Evolutionary conservation across 2,329 filamentous ascomycete genomes (phyloP).

Genomic region (Madurella mycetomatis): DNA sequence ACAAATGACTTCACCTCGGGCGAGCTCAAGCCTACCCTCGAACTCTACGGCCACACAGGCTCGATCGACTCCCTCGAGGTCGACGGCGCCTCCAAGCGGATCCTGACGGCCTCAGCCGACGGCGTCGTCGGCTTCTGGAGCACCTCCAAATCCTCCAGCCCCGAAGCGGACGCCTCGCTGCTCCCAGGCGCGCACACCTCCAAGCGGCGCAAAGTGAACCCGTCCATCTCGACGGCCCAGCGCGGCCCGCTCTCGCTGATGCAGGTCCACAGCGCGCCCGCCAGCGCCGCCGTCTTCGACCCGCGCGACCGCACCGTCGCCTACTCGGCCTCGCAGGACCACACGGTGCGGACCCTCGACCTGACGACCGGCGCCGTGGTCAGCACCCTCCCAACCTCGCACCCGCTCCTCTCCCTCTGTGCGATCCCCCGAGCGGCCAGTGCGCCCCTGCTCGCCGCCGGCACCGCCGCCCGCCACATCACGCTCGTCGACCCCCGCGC

Average conservation of each 20-base stretch:
- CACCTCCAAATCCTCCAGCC: slow-evolving; percentile 69
- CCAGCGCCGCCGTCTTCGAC: slow-evolving; percentile 80
- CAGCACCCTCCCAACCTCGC: slow-evolving; percentile 75
- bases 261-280: slow-evolving; percentile 65
- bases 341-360: slow-evolving; percentile 86
- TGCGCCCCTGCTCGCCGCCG: slow-evolving; percentile 57
- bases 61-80: slow-evolving; percentile 69
- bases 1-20: slow-evolving; percentile 55
- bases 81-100: slow-evolving; percentile 61
- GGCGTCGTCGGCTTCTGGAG: slow-evolving; percentile 86
- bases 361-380: slow-evolving; percentile 75
- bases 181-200: slow-evolving; percentile 63
- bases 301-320: slow-evolving; percentile 79
- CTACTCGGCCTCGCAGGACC: slow-evolving; percentile 88
- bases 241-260: slow-evolving; percentile 76
- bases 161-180: slow-evolving; percentile 64
- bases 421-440: slow-evolving; percentile 65
- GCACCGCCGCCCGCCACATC: slow-evolving; percentile 80
- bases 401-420: slow-evolving; percentile 74
- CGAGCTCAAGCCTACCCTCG: slow-evolving; percentile 66
- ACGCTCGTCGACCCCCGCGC: slow-evolving; percentile 88
- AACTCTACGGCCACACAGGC: slow-evolving; percentile 77
- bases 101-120: slow-evolving; percentile 83
- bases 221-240: slow-evolving; percentile 52
- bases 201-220: slow-evolving; percentile 70